phyloP scores from a whole-genome alignment of 805 yeast genomes.

The Metschnikowia santaceciliae region DNA sequence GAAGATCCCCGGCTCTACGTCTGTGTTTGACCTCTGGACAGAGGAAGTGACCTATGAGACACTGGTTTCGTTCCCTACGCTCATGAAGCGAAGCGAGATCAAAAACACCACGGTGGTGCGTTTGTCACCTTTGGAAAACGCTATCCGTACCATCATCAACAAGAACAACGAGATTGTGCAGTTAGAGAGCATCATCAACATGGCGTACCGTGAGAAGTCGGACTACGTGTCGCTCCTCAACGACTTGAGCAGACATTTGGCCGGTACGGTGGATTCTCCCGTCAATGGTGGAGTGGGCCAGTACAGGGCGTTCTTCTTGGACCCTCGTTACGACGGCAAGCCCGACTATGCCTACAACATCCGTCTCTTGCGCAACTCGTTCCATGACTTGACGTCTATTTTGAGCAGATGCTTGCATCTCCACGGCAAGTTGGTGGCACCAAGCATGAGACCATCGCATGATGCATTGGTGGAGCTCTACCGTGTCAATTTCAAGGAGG shows the following conservation, averaged over 20 bases:
- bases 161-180: constrained; percentile 73
- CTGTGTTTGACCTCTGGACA: constrained; percentile 79
- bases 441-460: constrained; percentile 58
- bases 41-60: constrained; percentile 83
- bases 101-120: constrained; percentile 44
- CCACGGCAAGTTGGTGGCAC: constrained; percentile 63
- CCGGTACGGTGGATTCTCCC: constrained; percentile 89
- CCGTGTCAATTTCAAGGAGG: constrained; percentile 62
- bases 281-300: constrained; percentile 91
- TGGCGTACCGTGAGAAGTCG: constrained; percentile 49
- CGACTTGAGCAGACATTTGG: constrained; percentile 64
- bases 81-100: constrained; percentile 81
- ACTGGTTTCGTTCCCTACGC: constrained; percentile 73
- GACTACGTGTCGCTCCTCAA: constrained; percentile 48
- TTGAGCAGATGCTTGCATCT: constrained; percentile 62
- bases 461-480: constrained; percentile 61
- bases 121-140: constrained; percentile 83
- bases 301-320: constrained; percentile 63
- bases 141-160: constrained; percentile 58
- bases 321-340: constrained; percentile 31
- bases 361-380: constrained; percentile 45
- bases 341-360: constrained; percentile 28
- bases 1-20: constrained; percentile 68
- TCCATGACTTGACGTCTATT: constrained; percentile 64
- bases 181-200: constrained; percentile 56